These are phyloP conservation scores for Kwoniella heveanensis DNA, from an alignment of 768 basidiomycete species.

Conservation along the genomic window DNA sequence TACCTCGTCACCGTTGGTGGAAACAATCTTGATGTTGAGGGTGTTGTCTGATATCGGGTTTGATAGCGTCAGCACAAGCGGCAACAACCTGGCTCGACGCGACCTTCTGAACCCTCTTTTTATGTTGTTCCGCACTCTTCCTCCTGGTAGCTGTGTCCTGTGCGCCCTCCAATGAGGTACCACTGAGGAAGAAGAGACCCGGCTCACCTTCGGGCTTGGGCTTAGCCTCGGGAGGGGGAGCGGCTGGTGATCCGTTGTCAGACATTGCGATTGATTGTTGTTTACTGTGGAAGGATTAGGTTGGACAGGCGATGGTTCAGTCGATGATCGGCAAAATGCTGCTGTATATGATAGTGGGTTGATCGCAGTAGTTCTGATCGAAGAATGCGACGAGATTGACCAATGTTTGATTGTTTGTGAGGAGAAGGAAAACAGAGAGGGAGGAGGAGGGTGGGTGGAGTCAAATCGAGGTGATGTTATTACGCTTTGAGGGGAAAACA, in stretches of 20 bases:
- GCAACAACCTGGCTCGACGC: neutral
- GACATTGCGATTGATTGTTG: constrained; percentile 33
- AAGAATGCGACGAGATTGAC: neutral
- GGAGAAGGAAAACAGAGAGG: neutral
- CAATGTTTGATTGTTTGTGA: no score
- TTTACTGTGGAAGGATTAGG: neutral
- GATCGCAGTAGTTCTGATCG: no score
- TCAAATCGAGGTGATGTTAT: no score
- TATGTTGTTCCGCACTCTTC: no score
- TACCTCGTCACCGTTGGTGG: constrained; percentile 72
- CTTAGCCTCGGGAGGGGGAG: constrained; percentile 36
- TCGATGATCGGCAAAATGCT: no score
- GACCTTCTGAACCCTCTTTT: neutral
- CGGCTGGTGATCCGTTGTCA: constrained; percentile 41
- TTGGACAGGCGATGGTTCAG: no score
- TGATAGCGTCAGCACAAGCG: constrained; percentile 21
- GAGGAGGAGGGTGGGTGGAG: neutral
- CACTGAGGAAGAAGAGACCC: neutral
- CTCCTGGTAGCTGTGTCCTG: no score
- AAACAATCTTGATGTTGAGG: constrained; percentile 51
- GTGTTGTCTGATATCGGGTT: constrained; percentile 24
- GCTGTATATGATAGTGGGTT: no score
- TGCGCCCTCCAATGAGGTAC: no score
- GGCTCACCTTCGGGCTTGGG: constrained; percentile 44
- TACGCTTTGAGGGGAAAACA: no score